Evolutionary conservation across 305 asterid genomes (phyloP).

Genomic region (Fraxinus latifolia): DNA sequence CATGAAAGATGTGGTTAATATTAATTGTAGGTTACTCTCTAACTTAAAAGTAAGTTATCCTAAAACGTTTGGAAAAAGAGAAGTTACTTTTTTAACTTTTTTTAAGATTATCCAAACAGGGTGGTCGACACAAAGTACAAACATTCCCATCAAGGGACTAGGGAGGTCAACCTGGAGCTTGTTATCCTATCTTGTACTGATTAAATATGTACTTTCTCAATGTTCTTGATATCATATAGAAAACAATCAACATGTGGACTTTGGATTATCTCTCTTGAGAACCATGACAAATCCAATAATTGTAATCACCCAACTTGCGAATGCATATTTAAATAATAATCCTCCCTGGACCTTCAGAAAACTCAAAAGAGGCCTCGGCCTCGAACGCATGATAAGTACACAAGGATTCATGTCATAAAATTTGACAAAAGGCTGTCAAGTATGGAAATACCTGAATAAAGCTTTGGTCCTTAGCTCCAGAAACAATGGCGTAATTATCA

Average conservation of each 20-base stretch:
- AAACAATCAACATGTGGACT: not conserved
- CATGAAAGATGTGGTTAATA: too few species aligned
- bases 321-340: not conserved
- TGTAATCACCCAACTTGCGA: not conserved
- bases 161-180: not conserved
- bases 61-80: not conserved
- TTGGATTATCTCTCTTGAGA: not conserved
- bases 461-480: constrained; percentile 84
- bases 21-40: not conserved
- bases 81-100: not conserved
- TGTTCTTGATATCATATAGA: not conserved
- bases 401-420: not conserved
- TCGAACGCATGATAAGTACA: not conserved
- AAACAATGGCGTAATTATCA: constrained; percentile 79
- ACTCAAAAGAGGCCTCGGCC: not conserved
- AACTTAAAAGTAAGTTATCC: not conserved
- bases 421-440: not conserved
- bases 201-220: not conserved
- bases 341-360: not conserved
- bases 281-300: not conserved
- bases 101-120: not conserved
- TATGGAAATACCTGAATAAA: constrained; percentile 69
- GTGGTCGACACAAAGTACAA: not conserved
- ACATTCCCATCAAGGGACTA: not conserved
- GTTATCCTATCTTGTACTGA: not conserved